Conservation (phyloP, 2,329 filamentous ascomycete species). For the Aspergillus persii region DNA sequence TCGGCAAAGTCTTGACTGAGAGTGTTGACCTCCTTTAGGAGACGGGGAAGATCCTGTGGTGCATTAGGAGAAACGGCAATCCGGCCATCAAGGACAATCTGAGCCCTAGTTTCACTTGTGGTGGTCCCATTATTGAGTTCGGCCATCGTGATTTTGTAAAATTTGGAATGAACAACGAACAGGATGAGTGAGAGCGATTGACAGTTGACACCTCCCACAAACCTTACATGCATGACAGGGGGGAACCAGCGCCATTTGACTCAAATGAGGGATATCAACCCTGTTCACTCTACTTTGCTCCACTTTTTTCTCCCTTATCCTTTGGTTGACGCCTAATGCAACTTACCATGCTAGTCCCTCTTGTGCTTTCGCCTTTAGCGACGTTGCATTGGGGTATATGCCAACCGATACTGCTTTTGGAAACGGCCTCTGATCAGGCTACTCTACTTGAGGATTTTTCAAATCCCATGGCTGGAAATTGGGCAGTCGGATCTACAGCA, state of each 20-base stretch:
- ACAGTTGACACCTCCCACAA: not conserved
- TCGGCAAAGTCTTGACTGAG: constrained; percentile 14
- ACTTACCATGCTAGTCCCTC: not conserved
- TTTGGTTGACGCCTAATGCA: not conserved
- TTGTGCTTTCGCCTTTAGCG: not conserved
- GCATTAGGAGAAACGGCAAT: constrained; percentile 12
- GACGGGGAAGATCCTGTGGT: constrained; percentile 15
- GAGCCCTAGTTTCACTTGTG: not conserved
- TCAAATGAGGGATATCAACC: not conserved
- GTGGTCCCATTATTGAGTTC: not conserved
- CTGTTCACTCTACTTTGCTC: not conserved
- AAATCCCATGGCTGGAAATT: not conserved
- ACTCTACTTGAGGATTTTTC: not conserved
- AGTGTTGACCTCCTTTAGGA: constrained; percentile 17
- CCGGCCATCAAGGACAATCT: not conserved
- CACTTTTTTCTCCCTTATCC: not conserved
- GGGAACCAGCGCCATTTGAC: not conserved
- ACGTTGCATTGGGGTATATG: not conserved
- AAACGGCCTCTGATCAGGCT: not conserved
- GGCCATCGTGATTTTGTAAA: not conserved
- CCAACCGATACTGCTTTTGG: not conserved
- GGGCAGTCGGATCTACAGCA: not conserved
- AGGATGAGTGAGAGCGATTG: not conserved
- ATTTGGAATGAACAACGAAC: not conserved
- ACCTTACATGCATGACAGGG: not conserved